Evolutionary conservation across 257 asterid species (phyloP).

Genomic region (Pogostemon cablin): DNA sequence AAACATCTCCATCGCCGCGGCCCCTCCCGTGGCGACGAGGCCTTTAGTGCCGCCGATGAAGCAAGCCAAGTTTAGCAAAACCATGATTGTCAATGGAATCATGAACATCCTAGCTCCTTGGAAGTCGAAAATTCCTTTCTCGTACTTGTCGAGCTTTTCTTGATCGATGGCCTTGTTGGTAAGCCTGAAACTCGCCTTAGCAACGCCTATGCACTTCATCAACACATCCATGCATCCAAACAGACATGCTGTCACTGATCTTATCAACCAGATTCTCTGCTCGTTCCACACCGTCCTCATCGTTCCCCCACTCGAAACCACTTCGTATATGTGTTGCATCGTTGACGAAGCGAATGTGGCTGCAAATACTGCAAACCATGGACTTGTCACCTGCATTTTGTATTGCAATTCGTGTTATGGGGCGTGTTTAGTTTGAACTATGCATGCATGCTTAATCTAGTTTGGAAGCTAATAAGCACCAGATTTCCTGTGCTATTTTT

Average conservation of each 20-base stretch:
- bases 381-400: slow-evolving; percentile 43
- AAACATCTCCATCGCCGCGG: slow-evolving; percentile 73
- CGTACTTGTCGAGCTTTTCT: slow-evolving; percentile 60
- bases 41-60: slow-evolving; percentile 58
- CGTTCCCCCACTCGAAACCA: slow-evolving; percentile 52
- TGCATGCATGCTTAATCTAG: too few relatives aligned
- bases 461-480: too few relatives aligned
- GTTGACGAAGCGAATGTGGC: slow-evolving; percentile 45
- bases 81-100: slow-evolving; percentile 69
- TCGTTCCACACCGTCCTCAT: slow-evolving; percentile 60
- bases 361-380: slow-evolving; percentile 59
- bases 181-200: slow-evolving; percentile 57
- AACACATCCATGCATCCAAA: slow-evolving; percentile 58
- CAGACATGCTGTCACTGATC: slow-evolving; percentile 57
- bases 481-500: too few relatives aligned
- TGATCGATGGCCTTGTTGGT: slow-evolving; percentile 65
- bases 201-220: slow-evolving; percentile 44
- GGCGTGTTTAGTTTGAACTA: too few relatives aligned
- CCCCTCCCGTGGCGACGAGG: slow-evolving; percentile 41
- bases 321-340: slow-evolving; percentile 50
- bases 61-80: slow-evolving; percentile 59
- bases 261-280: slow-evolving; percentile 59
- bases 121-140: slow-evolving; percentile 62
- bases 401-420: too few relatives aligned
- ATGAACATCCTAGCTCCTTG: slow-evolving; percentile 70